These are phyloP conservation scores for Coffea canephora DNA, from an alignment of 257 asterid species.

Conservation along the genomic window DNA sequence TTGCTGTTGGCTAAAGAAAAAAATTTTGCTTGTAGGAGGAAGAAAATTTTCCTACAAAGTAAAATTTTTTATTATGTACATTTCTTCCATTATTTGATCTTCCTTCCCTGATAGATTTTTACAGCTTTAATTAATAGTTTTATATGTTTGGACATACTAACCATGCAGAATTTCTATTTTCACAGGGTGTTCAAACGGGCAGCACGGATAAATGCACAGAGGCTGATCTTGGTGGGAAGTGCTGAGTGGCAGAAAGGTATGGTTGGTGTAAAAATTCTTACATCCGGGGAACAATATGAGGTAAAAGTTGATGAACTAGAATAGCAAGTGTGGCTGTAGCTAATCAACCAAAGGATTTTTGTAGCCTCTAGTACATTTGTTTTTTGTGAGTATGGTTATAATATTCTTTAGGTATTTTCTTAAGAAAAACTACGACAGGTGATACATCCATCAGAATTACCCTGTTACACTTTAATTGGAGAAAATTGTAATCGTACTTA, in stretches of 20 bases:
- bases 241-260: slow-evolving; percentile 85
- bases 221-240: slow-evolving; percentile 74
- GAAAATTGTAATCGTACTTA: too few relatives aligned
- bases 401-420: neutral
- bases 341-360: neutral
- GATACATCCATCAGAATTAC: neutral
- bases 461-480: too few relatives aligned
- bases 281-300: slow-evolving; percentile 77
- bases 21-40: neutral
- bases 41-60: too few relatives aligned
- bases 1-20: neutral
- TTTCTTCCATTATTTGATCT: too few relatives aligned
- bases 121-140: neutral
- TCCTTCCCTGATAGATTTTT: neutral
- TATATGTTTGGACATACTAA: neutral
- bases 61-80: neutral
- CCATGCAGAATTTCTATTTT: neutral
- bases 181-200: slow-evolving; percentile 82
- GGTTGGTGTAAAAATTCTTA: slow-evolving; percentile 77
- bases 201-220: slow-evolving; percentile 64
- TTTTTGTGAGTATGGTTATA: neutral
- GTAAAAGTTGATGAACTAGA: slow-evolving; percentile 61
- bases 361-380: neutral
- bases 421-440: too few relatives aligned
- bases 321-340: slow-evolving; percentile 17